Base-by-base conservation (phyloP, 2,329 filamentous ascomycete genomes). In the Lasiodiplodia sp. region DNA sequence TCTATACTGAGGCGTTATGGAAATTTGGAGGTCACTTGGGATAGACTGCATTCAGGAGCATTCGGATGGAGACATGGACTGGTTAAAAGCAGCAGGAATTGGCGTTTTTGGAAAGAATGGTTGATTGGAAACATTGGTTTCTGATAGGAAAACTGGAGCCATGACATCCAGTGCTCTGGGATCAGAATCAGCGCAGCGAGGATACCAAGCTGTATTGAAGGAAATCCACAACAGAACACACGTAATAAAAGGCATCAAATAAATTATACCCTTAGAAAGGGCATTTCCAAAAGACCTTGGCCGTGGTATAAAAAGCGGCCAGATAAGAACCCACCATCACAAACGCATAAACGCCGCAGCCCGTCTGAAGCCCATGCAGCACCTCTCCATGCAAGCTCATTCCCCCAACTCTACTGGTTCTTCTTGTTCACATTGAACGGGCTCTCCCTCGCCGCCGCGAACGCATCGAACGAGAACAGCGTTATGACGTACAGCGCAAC, bases 401-500 rank as follows among this genome's bases (percentile, higher is more conserved):
- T 14, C 25, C 58, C 4, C n/a, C 55, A 14, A 5, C 28, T 40
- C 66, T 69, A 58, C 34, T 49, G 69, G 37, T 69, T 23, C 67
- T 67, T 53, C 38, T 53, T 74, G 71, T 77, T 75, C 8, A 83
- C 75, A 68, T 77, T 79, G 72, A 83, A 84, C 7, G 81, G 77
- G 71, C 82, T 83, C 67, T 78, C 76, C 70, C 82, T 77, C 5
- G 83, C 83, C 4, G 82, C 79, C 70, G 76, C 76, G 69, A 77
- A 80, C 28, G 80, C 75, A 74, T 84, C 82, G 62, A 84, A 81
- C 7, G 79, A 78, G 65, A 84, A 83, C 66, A 85, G 70, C 67
- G 80, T 84, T 40, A 78, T 76, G 6, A 84, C 72, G 71, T 84
- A 85, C 60, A 85, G 70, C 47, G 79, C 82, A n/a, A 84, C 57